These are phyloP conservation scores for Astrothelium subdiscretum DNA, from an alignment of 495 filamentous ascomycete species.

Conservation along the genomic window DNA sequence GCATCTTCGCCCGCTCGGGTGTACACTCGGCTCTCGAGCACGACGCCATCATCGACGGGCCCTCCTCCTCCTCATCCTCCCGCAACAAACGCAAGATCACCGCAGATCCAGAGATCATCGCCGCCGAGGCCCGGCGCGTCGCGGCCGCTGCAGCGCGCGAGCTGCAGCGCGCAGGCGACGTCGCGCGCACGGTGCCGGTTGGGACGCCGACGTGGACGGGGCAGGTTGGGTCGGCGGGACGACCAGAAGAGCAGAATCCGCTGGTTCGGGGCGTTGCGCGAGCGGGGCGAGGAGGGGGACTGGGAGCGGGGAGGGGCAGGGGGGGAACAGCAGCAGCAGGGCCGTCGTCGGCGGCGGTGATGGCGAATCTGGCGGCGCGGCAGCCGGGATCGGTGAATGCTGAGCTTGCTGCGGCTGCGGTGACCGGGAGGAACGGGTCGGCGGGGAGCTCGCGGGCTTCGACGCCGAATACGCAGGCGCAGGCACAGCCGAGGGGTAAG, in stretches of 20 bases:
- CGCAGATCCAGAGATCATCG: constrained; percentile 61
- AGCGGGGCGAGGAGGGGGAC: constrained; percentile 12
- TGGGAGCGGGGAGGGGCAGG: constrained; percentile 7
- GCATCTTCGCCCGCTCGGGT: constrained; percentile 72
- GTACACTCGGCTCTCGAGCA: constrained; percentile 81
- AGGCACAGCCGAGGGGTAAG: constrained; percentile 17
- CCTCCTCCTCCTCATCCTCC: constrained; percentile 19
- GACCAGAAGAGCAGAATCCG: constrained; percentile 27
- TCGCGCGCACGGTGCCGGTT: constrained; percentile 57
- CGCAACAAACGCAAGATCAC: constrained; percentile 49
- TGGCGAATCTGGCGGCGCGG: constrained; percentile 22
- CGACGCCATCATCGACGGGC: constrained; percentile 62
- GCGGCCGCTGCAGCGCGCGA: constrained; percentile 66
- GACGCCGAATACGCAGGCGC: neutral
- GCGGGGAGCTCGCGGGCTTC: neutral
- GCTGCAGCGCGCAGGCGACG: constrained; percentile 60
- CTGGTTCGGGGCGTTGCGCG: neutral
- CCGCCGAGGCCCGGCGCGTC: constrained; percentile 66
- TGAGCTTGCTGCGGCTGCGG: neutral
- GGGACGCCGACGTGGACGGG: constrained; percentile 95
- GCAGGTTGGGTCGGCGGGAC: constrained; percentile 60
- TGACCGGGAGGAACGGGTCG: neutral
- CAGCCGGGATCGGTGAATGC: constrained; percentile 4
- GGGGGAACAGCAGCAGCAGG: constrained; percentile 17
- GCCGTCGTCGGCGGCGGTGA: constrained; percentile 20